phyloP scores from a whole-genome alignment of 345 rosid species.

The Dipteronia dyeriana region DNA sequence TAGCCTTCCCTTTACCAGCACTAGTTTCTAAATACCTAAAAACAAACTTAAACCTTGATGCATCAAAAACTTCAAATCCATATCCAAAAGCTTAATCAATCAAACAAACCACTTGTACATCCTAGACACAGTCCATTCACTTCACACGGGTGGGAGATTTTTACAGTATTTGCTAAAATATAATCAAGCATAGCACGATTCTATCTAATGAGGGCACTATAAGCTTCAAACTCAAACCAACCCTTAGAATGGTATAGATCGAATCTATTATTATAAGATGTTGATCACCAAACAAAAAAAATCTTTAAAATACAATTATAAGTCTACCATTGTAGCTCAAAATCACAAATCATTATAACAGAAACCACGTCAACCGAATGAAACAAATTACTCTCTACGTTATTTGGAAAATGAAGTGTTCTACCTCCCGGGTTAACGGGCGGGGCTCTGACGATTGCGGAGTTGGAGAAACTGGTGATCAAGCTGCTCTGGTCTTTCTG shows the following conservation, averaged over 20 bases:
- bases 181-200: no score
- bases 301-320: neutral
- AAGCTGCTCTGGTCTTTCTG: slow-evolving; percentile 37
- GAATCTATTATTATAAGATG: neutral
- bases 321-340: neutral
- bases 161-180: no score
- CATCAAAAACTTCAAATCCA: neutral
- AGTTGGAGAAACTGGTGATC: slow-evolving; percentile 40
- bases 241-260: neutral
- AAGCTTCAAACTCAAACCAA: neutral
- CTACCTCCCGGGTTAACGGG: slow-evolving; percentile 20
- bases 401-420: neutral
- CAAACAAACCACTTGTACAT: no score
- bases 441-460: slow-evolving; percentile 54
- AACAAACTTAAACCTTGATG: neutral
- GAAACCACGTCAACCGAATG: no score
- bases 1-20: neutral
- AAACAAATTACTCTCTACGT: no score
- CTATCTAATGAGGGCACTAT: no score
- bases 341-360: neutral
- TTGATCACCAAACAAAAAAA: neutral
- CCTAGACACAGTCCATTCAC: no score
- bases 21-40: neutral
- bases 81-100: no score
- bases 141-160: no score